Conservation (phyloP, 371 early-diverging fungal genomes). For the Rhizopus stolonifer region DNA sequence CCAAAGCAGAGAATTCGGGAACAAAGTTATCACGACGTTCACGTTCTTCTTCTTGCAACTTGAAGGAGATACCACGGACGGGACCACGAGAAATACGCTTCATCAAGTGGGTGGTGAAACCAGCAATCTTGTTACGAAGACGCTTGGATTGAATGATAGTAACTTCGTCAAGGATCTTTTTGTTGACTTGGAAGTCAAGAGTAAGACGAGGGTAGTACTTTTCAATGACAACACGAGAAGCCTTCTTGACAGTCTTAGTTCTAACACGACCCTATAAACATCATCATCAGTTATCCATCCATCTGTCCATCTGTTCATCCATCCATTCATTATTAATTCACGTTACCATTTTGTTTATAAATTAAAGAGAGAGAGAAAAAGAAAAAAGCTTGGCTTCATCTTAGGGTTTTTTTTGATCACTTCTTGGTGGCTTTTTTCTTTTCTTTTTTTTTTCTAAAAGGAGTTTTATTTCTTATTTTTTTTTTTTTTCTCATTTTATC, state of each 20-base stretch:
- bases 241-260: constrained; percentile 99
- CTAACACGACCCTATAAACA: constrained; percentile 47
- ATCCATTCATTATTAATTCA: constrained; percentile 26
- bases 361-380: too few species aligned
- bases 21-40: constrained; percentile 99
- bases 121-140: constrained; percentile 99
- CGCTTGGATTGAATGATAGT: constrained; percentile 99
- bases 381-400: too few species aligned
- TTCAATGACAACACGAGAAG: constrained; percentile 99
- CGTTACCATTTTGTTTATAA: constrained; percentile 19
- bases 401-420: too few species aligned
- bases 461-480: background rate
- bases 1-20: constrained; percentile 98
- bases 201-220: constrained; percentile 99
- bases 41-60: constrained; percentile 99
- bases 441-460: constrained; percentile 1
- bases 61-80: constrained; percentile 99
- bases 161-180: constrained; percentile 97
- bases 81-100: constrained; percentile 99
- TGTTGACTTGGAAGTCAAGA: constrained; percentile 99
- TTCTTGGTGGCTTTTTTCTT: too few species aligned
- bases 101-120: constrained; percentile 99
- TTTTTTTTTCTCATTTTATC: background rate
- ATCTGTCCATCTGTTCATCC: constrained; percentile 21
- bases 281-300: background rate